phyloP scores from a whole-genome alignment of 2,329 filamentous ascomycete species.

The Boeremia lycopersici region DNA sequence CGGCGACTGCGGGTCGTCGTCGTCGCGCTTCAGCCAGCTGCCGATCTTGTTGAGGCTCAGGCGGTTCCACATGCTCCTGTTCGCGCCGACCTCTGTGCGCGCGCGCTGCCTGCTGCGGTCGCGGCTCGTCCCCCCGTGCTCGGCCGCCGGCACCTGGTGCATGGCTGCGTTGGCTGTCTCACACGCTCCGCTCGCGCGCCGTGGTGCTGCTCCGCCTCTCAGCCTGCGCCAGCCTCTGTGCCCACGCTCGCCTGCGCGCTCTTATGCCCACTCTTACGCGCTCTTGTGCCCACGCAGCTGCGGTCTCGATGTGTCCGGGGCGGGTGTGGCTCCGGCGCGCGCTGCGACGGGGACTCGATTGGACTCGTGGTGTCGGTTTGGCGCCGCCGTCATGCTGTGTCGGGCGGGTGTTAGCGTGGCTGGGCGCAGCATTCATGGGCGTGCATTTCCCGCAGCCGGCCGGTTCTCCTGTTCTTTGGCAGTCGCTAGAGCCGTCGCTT shows the following conservation, averaged over 20 bases:
- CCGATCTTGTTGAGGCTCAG: conserved; percentile 49
- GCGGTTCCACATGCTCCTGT: conserved; percentile 46
- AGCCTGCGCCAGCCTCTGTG: too few species aligned
- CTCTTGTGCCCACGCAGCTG: too few species aligned
- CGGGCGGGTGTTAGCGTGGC: conserved; percentile 38
- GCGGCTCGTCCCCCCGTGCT: conserved; percentile 37
- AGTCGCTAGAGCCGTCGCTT: conserved; percentile 11
- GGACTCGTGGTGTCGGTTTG: conserved; percentile 37
- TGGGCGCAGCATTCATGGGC: conserved; percentile 33
- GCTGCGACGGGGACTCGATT: conserved; percentile 20
- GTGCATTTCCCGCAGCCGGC: conserved; percentile 19
- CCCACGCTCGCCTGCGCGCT: too few species aligned
- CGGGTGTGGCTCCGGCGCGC: conserved; percentile 10
- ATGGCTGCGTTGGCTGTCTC: conserved; percentile 25
- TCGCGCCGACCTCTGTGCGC: conserved; percentile 41
- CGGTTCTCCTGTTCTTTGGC: not conserved
- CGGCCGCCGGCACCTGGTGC: conserved; percentile 28
- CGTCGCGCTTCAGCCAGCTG: conserved; percentile 49
- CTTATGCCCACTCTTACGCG: too few species aligned
- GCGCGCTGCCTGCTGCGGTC: conserved; percentile 42
- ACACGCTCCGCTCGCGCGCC: too few species aligned
- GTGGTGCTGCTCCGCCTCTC: too few species aligned
- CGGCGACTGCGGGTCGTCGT: conserved; percentile 36
- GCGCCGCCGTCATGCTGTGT: conserved; percentile 44
- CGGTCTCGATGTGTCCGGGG: conserved; percentile 18